Evolutionary conservation across 208 protist genomes (phyloP).

Genomic region (Trypanosoma avium): DNA sequence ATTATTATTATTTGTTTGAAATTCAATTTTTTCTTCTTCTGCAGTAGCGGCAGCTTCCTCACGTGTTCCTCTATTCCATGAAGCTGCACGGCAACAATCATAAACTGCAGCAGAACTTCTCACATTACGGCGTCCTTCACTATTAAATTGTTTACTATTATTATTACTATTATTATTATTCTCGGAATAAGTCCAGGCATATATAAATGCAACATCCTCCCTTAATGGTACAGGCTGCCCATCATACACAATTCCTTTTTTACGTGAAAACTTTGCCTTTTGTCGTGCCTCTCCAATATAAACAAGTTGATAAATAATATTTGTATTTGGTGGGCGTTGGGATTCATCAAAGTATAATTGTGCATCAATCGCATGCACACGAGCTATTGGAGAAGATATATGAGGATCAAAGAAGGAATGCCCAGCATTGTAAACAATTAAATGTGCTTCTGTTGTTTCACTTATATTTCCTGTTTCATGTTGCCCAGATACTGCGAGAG

Average conservation of each 20-base stretch:
- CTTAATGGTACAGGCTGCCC: conserved; percentile 48
- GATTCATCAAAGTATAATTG: conserved; percentile 82
- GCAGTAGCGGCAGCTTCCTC: conserved; percentile 32
- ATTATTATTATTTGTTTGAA: conserved; percentile 25
- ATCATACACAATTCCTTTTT: conserved; percentile 40
- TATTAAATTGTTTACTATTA: not conserved
- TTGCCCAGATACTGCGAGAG: conserved; percentile 38
- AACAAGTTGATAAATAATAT: conserved; percentile 71
- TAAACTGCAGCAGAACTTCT: conserved; percentile 73
- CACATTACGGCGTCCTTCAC: conserved; percentile 13
- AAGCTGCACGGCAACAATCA: conserved; percentile 51
- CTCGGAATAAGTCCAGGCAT: conserved; percentile 70
- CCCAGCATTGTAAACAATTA: conserved; percentile 51
- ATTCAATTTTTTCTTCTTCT: conserved; percentile 24
- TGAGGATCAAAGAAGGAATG: conserved; percentile 65
- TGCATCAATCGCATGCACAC: conserved; percentile 44
- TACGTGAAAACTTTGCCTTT: conserved; percentile 60
- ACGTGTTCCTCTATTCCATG: conserved; percentile 31
- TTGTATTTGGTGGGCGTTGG: conserved; percentile 44
- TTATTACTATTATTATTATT: not conserved
- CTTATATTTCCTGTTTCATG: conserved; percentile 32
- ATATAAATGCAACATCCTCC: conserved; percentile 65
- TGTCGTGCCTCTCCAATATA: conserved; percentile 47
- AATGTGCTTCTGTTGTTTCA: conserved; percentile 37
- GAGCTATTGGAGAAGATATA: conserved; percentile 55